A percentile compares a stretch with the other conserved stretches of the same genome.
Evolutionary conservation across 129 eudicot genomes (phyloP).

Genomic region (Saposhnikovia divaricata): DNA sequence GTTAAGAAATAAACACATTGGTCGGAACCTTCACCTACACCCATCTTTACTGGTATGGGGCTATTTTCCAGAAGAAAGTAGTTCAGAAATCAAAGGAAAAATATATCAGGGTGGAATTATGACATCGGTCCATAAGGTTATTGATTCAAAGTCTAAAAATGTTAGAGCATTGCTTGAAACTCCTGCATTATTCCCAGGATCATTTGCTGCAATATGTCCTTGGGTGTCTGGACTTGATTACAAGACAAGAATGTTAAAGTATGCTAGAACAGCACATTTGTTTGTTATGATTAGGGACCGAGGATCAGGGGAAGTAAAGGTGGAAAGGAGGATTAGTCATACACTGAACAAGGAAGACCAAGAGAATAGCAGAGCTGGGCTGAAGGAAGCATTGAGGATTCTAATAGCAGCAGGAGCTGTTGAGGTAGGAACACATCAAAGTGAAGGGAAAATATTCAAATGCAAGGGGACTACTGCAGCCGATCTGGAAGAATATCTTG

Average conservation of each 20-base stretch:
- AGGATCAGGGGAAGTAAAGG: constrained; percentile 59
- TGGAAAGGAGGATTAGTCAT: constrained; percentile 47
- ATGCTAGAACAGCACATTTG: constrained; percentile 64
- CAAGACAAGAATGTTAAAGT: constrained; percentile 53
- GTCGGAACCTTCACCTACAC: constrained; percentile 69
- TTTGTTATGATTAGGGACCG: constrained; percentile 56
- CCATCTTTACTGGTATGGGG: constrained; percentile 91
- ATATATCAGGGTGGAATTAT: constrained; percentile 67
- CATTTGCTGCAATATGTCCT: constrained; percentile 53
- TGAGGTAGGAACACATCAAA: constrained; percentile 79
- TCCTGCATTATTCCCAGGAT: constrained; percentile 57
- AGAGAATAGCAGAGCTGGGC: constrained; percentile 46
- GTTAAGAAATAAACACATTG: constrained; percentile 56
- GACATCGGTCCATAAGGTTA: constrained; percentile 56
- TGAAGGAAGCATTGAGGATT: constrained; percentile 50
- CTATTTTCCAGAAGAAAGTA: constrained; percentile 63
- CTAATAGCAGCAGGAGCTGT: constrained; percentile 81
- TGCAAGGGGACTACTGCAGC: constrained; percentile 41
- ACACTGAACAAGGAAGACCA: constrained; percentile 25
- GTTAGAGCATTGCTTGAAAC: constrained; percentile 54
- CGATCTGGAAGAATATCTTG: constrained; percentile 58
- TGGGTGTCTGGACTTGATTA: constrained; percentile 58
- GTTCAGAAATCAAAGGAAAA: constrained; percentile 40
- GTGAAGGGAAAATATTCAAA: constrained; percentile 50
- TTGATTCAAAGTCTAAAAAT: constrained; percentile 17